Conservation (phyloP, 2,329 filamentous ascomycete species). For the Graphilbum ipis-grandicollis region DNA sequence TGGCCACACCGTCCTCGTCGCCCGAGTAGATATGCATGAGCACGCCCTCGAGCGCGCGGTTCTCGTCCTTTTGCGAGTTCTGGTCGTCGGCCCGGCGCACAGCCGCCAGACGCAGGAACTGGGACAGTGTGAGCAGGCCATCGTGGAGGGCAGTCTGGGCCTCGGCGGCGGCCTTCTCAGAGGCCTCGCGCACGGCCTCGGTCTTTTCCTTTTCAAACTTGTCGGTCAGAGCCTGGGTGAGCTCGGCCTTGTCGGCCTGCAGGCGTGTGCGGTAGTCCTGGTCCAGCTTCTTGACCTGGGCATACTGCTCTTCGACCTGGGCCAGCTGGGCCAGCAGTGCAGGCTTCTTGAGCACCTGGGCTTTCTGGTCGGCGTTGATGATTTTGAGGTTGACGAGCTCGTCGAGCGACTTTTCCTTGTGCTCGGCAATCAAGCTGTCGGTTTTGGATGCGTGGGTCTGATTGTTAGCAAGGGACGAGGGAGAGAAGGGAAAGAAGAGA, state of each 20-base stretch:
- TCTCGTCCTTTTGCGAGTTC: constrained; percentile 50
- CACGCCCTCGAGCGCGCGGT: constrained; percentile 64
- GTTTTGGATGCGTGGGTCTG: constrained; percentile 57
- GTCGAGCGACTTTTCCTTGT: constrained; percentile 54
- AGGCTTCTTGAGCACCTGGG: constrained; percentile 62
- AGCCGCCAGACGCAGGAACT: constrained; percentile 66
- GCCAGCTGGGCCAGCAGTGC: constrained; percentile 48
- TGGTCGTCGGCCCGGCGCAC: constrained; percentile 55
- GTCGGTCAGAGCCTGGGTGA: constrained; percentile 37
- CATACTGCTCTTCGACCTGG: constrained; percentile 57
- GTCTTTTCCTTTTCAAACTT: constrained; percentile 36
- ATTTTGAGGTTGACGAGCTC: constrained; percentile 53
- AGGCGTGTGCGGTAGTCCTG: constrained; percentile 49
- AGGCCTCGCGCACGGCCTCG: constrained; percentile 32
- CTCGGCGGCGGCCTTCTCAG: constrained; percentile 36
- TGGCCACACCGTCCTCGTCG: constrained; percentile 54
- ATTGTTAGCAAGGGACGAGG: constrained; percentile 2
- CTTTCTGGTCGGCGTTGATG: constrained; percentile 68
- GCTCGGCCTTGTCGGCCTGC: constrained; percentile 38
- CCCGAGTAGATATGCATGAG: constrained; percentile 65
- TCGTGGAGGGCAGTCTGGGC: constrained; percentile 39
- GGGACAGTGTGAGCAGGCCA: constrained; percentile 53
- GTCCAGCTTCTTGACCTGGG: constrained; percentile 59
- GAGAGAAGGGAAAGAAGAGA: constrained; percentile 2
- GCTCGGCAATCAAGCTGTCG: constrained; percentile 49